phyloP scores from a whole-genome alignment of 129 eudicot species.

The Smallanthus sonchifolius region DNA sequence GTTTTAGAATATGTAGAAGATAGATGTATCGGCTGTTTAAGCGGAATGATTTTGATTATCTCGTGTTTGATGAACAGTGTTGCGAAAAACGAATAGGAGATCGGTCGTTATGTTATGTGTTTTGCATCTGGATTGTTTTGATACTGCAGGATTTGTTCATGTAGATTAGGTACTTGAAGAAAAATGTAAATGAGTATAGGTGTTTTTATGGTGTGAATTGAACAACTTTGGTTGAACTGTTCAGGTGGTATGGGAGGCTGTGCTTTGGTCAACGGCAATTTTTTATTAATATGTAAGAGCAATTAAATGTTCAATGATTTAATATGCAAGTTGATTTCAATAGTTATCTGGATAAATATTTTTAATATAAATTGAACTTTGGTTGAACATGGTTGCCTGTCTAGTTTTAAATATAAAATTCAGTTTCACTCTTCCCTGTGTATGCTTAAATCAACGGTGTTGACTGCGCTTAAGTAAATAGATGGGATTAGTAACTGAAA shows the following conservation, averaged over 20 bases:
- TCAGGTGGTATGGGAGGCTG: slow-evolving; percentile 20
- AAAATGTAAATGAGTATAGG: background rate
- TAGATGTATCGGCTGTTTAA: background rate
- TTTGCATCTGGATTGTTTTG: background rate
- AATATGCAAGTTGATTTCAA: background rate
- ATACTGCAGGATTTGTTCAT: background rate
- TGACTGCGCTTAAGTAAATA: background rate
- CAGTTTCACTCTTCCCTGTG: background rate
- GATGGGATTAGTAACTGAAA: no score
- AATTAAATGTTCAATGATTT: slow-evolving; percentile 5
- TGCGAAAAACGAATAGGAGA: background rate
- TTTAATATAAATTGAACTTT: no score
- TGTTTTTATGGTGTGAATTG: background rate
- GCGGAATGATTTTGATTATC: background rate
- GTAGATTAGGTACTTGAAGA: slow-evolving; percentile 8
- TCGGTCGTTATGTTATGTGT: background rate
- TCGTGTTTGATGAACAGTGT: background rate
- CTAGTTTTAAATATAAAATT: background rate
- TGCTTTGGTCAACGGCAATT: slow-evolving; percentile 27
- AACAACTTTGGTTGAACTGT: slow-evolving; percentile 9
- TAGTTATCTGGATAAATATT: background rate
- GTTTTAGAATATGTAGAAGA: background rate
- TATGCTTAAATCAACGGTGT: background rate
- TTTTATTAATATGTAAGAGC: slow-evolving; percentile 9
- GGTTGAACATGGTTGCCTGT: background rate